Evolutionary conservation across 1,139 yeast species (phyloP), one percentile per base, ranked within the genome.

Genomic region (Suhomyces bribrorum): DNA sequence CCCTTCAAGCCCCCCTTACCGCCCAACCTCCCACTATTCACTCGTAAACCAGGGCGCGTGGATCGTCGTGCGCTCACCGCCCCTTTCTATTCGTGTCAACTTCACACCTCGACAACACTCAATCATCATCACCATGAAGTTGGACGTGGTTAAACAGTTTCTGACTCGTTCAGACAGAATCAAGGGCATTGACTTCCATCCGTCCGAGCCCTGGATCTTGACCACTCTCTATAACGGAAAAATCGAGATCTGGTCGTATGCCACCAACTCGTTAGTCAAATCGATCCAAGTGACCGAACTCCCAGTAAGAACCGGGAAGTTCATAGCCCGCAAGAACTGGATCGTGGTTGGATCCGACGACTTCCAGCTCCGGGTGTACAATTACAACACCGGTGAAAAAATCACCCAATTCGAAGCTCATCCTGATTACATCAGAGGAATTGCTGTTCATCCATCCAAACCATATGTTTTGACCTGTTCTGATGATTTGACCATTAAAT

Each of bases 151-250:
- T 75, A 86, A 86, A 69, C 83, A 81, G 55, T 84, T 86, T 62
- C 82, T 86, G 53, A 79, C 89, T 46, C 84, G 97, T 54, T 85
- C 97, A 31, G 97, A 90, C 63, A 83, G 98, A 62, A 97, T 92
- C 61, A 92, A 92, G 66, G 97, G 97, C 40, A 86, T 92, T 58
- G 99, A 92, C 67, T 86, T 94, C 74, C 99, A 92, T 63, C 98
- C 98, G 24, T 74, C 89, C 15, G 98, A 92, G 62, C 97, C 98
- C 39, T 92, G 98, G 97, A 82, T 86, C 38, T 74, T 88, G 56
- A 83, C 92, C 38, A 88, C 96, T 9, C 72, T 86, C 43, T 89
- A 88, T 62, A 83, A 89, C 44, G 96, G 89, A 49, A 81, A 74
- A 63, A 82, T 88, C 41, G 97, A 90, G 66, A 87, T 92, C 57